phyloP scores from a whole-genome alignment of 805 yeast genomes.

The Wickerhamomyces kurtzmanii region DNA sequence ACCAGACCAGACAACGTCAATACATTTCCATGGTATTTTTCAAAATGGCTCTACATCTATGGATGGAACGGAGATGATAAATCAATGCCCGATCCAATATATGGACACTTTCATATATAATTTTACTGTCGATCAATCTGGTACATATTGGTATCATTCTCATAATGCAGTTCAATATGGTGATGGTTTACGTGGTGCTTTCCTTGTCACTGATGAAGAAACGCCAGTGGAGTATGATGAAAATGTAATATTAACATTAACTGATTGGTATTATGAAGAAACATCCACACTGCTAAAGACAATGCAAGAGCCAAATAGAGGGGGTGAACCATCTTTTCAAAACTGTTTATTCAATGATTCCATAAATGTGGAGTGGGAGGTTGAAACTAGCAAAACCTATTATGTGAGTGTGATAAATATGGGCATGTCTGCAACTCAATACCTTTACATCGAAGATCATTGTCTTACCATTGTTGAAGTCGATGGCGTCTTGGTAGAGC shows the following conservation, averaged over 20 bases:
- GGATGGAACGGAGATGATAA: constrained; percentile 78
- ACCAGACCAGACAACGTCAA: constrained; percentile 38
- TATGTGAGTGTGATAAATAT: constrained; percentile 53
- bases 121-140: constrained; percentile 63
- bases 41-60: constrained; percentile 49
- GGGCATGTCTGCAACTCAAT: constrained; percentile 71
- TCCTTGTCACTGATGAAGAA: constrained; percentile 50
- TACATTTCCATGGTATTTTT: constrained; percentile 76
- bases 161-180: constrained; percentile 71
- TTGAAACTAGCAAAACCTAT: constrained; percentile 54
- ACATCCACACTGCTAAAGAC: constrained; percentile 40
- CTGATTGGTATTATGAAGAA: constrained; percentile 52
- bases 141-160: constrained; percentile 82
- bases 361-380: constrained; percentile 41
- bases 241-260: constrained; percentile 43
- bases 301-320: constrained; percentile 73
- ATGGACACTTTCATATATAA: constrained; percentile 60
- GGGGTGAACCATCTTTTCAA: constrained; percentile 77
- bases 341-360: constrained; percentile 58
- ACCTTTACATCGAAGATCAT: constrained; percentile 59
- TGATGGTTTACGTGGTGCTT: constrained; percentile 66
- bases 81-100: constrained; percentile 72
- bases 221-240: constrained; percentile 54
- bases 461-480: constrained; percentile 63
- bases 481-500: constrained; percentile 63